A percentile compares a stretch with the other conserved stretches of the same genome.
Conservation (phyloP, 805 yeast species). For the Lachancea sp. region DNA sequence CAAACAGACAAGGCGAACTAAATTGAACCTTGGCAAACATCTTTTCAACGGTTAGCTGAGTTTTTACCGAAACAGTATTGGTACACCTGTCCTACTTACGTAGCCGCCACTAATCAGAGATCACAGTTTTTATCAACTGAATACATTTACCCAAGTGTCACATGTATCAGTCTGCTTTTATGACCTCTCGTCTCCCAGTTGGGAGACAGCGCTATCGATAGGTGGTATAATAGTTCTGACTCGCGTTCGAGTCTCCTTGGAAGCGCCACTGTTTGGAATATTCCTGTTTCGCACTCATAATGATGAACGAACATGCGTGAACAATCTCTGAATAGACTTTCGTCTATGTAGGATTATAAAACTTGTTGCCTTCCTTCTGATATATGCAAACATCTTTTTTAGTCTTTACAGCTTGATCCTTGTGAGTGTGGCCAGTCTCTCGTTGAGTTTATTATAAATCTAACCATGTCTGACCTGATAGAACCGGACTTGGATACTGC, state of each 20-base stretch:
- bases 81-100: too few relatives aligned
- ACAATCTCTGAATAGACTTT: conserved; percentile 35
- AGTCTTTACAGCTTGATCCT: background rate
- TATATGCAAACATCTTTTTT: conserved; percentile 7
- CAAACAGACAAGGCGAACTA: too few relatives aligned
- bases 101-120: too few relatives aligned
- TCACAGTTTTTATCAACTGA: too few relatives aligned
- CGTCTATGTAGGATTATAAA: conserved; percentile 31
- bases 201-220: conserved; percentile 7
- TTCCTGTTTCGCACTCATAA: conserved; percentile 7
- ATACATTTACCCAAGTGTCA: too few relatives aligned
- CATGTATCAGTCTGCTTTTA: conserved; percentile 7
- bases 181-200: conserved; percentile 10
- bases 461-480: conserved; percentile 13
- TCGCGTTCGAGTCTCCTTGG: conserved; percentile 9
- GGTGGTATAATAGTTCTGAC: background rate
- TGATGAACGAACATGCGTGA: conserved; percentile 37
- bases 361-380: conserved; percentile 40
- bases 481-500: conserved; percentile 27
- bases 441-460: too few relatives aligned
- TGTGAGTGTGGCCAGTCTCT: too few relatives aligned
- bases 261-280: conserved; percentile 4
- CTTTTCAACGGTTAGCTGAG: too few relatives aligned
- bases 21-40: too few relatives aligned
- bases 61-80: too few relatives aligned